Percentiles rank a stretch among this genome's conserved stretches.
Evolutionary conservation across 116 monocot genomes (phyloP).

Genomic region (Posidonia oceanica): DNA sequence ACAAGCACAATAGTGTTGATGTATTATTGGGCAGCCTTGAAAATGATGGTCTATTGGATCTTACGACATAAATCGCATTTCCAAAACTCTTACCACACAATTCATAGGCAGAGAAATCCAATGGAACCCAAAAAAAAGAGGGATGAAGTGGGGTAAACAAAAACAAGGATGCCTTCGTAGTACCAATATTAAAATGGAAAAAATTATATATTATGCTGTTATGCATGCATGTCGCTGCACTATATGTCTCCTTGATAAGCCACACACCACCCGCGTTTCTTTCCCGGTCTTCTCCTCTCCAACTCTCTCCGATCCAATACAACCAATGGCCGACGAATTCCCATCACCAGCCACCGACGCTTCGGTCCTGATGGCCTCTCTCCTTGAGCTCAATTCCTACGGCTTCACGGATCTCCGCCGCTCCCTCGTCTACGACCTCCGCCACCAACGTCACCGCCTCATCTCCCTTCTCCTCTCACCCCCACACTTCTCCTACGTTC

Average conservation of each 20-base stretch:
- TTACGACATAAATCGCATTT: no score
- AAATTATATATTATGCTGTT: no score
- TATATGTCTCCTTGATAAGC: neutral
- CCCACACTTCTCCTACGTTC: slow-evolving; percentile 40
- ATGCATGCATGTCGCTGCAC: neutral
- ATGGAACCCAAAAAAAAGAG: no score
- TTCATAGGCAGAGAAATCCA: no score
- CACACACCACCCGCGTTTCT: neutral
- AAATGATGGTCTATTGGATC: no score
- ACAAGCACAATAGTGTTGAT: no score
- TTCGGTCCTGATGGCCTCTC: slow-evolving; percentile 28
- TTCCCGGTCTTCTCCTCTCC: neutral
- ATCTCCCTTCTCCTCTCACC: slow-evolving; percentile 56
- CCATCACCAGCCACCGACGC: neutral
- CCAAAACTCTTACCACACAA: no score
- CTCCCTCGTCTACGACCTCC: slow-evolving; percentile 39
- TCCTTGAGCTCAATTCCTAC: slow-evolving; percentile 25
- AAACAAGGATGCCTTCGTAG: no score
- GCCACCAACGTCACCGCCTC: slow-evolving; percentile 41
- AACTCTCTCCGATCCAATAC: neutral
- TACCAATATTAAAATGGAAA: no score
- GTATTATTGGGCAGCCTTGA: no score
- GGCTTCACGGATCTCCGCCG: slow-evolving; percentile 25
- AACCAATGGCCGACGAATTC: slow-evolving; percentile 1
- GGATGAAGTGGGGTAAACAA: no score